Percentiles rank a stretch among this genome's conserved stretches.
These are phyloP conservation scores for Fraxinus albicans DNA, from an alignment of 305 asterid genomes.

Conservation along the genomic window DNA sequence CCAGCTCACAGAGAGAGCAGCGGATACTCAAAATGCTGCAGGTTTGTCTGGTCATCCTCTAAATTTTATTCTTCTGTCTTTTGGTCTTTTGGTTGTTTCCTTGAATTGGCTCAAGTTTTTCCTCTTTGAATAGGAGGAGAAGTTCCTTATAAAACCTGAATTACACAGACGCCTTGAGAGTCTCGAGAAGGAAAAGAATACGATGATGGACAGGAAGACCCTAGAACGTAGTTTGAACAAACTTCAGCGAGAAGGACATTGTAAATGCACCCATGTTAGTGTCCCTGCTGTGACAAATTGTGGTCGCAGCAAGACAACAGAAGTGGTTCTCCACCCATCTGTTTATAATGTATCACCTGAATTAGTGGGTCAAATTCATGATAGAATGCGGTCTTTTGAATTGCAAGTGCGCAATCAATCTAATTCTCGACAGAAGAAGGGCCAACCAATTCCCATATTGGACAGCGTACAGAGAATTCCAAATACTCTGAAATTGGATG, in stretches of 20 bases:
- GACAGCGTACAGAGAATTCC: constrained; percentile 72
- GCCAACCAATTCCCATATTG: constrained; percentile 51
- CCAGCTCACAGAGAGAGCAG: constrained; percentile 71
- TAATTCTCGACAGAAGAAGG: constrained; percentile 48
- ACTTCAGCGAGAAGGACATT: constrained; percentile 83
- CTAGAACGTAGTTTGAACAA: constrained; percentile 70
- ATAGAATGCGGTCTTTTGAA: constrained; percentile 69
- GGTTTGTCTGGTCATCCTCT: constrained; percentile 47
- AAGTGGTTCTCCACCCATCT: constrained; percentile 85
- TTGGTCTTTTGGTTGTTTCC: constrained; percentile 20
- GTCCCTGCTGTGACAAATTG: constrained; percentile 84
- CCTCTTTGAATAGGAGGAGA: constrained; percentile 74
- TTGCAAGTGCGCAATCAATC: constrained; percentile 57
- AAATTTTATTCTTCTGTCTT: constrained; percentile 18
- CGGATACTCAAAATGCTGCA: constrained; percentile 75
- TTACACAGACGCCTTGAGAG: constrained; percentile 74
- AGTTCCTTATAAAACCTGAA: constrained; percentile 77
- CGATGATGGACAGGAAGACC: constrained; percentile 76
- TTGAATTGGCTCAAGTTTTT: constrained; percentile 12
- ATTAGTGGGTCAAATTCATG: constrained; percentile 71
- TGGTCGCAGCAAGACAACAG: constrained; percentile 59
- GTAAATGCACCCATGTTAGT: constrained; percentile 64
- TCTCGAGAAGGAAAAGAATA: constrained; percentile 61
- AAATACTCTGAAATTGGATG: constrained; percentile 32
- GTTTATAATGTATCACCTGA: constrained; percentile 51